Conservation (phyloP, 169 alveolate genomes). For the Cyclospora cayetanensis region DNA sequence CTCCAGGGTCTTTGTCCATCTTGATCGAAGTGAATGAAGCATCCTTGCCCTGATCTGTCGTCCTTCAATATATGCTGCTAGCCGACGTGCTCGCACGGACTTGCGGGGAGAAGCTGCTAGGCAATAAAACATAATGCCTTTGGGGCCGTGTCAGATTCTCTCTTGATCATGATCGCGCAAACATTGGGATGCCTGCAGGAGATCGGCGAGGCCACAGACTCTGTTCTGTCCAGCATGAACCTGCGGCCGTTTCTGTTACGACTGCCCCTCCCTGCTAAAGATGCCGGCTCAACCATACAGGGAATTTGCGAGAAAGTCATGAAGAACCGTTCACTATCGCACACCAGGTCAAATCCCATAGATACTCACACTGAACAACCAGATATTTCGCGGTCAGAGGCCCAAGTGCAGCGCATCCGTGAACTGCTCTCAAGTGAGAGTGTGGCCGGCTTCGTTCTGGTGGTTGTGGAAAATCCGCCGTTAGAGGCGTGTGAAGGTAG, state of each 20-base stretch:
- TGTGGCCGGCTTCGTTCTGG: slow-evolving; percentile 57
- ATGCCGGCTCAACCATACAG: slow-evolving; percentile 37
- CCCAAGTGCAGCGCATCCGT: neutral
- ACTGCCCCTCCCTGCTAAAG: slow-evolving; percentile 9
- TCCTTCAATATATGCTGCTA: no score
- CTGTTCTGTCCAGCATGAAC: neutral
- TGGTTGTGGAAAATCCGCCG: slow-evolving; percentile 52
- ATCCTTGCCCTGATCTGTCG: no score
- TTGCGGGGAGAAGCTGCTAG: neutral
- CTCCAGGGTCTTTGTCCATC: no score
- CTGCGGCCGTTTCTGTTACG: slow-evolving; percentile 42
- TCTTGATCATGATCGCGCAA: neutral
- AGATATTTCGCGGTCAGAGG: neutral
- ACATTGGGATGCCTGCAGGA: slow-evolving; percentile 10
- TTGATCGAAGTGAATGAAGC: no score
- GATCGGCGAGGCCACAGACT: slow-evolving; percentile 20
- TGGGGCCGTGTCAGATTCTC: neutral
- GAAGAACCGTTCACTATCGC: slow-evolving; percentile 47
- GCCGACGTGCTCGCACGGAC: no score
- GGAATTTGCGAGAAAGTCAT: slow-evolving; percentile 60
- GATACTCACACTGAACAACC: slow-evolving; percentile 29
- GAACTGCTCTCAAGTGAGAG: slow-evolving; percentile 1
- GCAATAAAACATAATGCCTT: neutral
- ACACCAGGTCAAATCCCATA: slow-evolving; percentile 41
- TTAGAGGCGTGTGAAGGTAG: neutral